Base-by-base conservation (phyloP, 2,329 filamentous ascomycete genomes). In the Paraphaeosphaeria minitans region DNA sequence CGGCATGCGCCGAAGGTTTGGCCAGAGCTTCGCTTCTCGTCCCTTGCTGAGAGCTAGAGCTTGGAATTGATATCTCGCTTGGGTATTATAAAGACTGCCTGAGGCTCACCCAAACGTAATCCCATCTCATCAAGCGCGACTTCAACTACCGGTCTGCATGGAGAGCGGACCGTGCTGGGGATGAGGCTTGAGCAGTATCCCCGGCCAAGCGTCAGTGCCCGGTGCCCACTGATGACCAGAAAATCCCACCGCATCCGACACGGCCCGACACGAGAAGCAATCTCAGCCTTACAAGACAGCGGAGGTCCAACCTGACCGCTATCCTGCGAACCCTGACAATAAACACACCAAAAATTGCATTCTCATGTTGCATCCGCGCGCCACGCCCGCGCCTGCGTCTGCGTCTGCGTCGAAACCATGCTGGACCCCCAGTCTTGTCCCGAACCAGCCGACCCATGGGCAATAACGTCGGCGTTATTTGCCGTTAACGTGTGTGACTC, bases 381-480 rank as follows among this genome's bases (percentile, higher is more conserved):
- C 49, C 49, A 41, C 37, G 29, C 29, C 47, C 47, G 16, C 33
- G 21, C 47, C 33, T 24, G 50, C 50, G 50, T 53, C 47, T 31
- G 16, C 33, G 21, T 31, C 33, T 24, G 50, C 50, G 50, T 53
- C 37, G 43, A 53, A 21, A 12, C 50, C 50, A 43, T 42, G 37
- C 49, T 12, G 22, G 4, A 52, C 43, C 24, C 24, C 37, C 50
- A 43, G 12, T 16, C 22, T 31, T 37, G 16, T 16, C 37, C 41
- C 41, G 51, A 53, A 53, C 46, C 46, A 53, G 27, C 51, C 51
- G 51, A 27, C 27, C 51, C 41, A 22, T 53, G 51, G 12, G 19
- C 27, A 21, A 35, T 46, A 53, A 46, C 51, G 41, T 53, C 51
- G 51, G 51, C 51, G 39, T 27, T 53, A 24, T 13, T 22, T 45